Conservation (phyloP, 2,329 filamentous ascomycete genomes). For the Ascocoryne sarcoides region DNA sequence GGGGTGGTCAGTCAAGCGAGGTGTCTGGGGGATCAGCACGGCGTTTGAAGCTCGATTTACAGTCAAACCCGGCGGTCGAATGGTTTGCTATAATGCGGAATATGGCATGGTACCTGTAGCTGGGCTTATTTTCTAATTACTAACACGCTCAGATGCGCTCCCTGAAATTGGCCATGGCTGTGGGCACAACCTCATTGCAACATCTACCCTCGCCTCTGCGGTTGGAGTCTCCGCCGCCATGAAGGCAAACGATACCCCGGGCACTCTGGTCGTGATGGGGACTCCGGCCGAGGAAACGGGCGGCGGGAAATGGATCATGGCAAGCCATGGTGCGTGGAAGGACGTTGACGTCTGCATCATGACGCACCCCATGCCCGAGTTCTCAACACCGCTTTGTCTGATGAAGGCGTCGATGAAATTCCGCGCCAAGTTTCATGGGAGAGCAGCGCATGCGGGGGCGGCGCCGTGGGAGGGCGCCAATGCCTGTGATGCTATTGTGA, state of each 20-base stretch:
- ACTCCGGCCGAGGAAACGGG: slow-evolving; percentile 16
- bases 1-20: slow-evolving; percentile 37
- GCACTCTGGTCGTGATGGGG: slow-evolving; percentile 22
- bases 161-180: slow-evolving; percentile 33
- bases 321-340: slow-evolving; percentile 34
- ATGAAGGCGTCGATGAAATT: slow-evolving; percentile 6
- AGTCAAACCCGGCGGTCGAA: slow-evolving; percentile 30
- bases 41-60: slow-evolving; percentile 38
- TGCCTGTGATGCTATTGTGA: slow-evolving; percentile 30
- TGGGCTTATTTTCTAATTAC: neutral
- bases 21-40: slow-evolving; percentile 42
- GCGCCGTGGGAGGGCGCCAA: slow-evolving; percentile 31
- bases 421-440: slow-evolving; percentile 14
- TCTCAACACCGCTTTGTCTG: slow-evolving; percentile 1
- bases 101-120: slow-evolving; percentile 25
- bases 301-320: slow-evolving; percentile 33
- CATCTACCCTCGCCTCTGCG: slow-evolving; percentile 28
- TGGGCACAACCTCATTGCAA: slow-evolving; percentile 34
- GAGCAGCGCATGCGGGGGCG: slow-evolving; percentile 28
- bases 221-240: slow-evolving; percentile 25
- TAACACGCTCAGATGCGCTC: slow-evolving; percentile 31
- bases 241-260: slow-evolving; percentile 8
- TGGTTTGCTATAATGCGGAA: slow-evolving; percentile 35
- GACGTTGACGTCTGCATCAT: slow-evolving; percentile 31
- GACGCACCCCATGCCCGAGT: slow-evolving; percentile 25